phyloP scores from a whole-genome alignment of 2,329 filamentous ascomycete genomes.

The Nemania diffusa region DNA sequence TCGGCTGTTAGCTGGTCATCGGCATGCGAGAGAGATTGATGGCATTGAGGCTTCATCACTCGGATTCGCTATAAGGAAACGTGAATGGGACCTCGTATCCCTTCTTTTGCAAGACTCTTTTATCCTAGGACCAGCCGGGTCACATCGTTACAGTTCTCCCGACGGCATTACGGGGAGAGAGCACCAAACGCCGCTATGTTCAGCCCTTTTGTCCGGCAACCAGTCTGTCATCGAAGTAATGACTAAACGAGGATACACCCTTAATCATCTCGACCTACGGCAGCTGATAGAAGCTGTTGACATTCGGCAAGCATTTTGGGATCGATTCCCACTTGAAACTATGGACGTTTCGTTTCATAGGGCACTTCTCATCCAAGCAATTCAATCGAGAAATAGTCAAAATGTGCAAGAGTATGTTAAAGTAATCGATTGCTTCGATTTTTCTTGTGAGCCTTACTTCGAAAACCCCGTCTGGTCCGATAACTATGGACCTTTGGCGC shows the following conservation, averaged over 20 bases:
- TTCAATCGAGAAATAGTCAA: not conserved
- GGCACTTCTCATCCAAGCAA: not conserved
- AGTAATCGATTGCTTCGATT: not conserved
- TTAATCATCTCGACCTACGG: not conserved
- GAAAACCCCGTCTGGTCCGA: no score
- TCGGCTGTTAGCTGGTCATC: not conserved
- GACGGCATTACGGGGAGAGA: not conserved
- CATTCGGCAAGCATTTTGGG: not conserved
- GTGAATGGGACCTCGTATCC: slow-evolving; percentile 6
- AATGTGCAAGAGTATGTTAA: not conserved
- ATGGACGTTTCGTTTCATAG: not conserved
- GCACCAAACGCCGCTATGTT: not conserved
- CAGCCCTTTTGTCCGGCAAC: not conserved
- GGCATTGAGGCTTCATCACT: not conserved
- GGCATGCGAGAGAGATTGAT: slow-evolving; percentile 9
- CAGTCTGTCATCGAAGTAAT: not conserved
- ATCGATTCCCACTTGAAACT: not conserved
- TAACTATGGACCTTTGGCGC: no score
- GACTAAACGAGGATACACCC: not conserved
- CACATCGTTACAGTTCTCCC: not conserved
- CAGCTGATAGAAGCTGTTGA: not conserved
- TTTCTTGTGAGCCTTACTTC: no score
- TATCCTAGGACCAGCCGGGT: not conserved
- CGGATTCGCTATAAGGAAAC: not conserved
- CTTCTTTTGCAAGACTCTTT: slow-evolving; percentile 11